A percentile compares a stretch with the other conserved stretches of the same genome.
These are phyloP conservation scores for Quercus rubra DNA, from an alignment of 306 rosid species.

Conservation along the genomic window DNA sequence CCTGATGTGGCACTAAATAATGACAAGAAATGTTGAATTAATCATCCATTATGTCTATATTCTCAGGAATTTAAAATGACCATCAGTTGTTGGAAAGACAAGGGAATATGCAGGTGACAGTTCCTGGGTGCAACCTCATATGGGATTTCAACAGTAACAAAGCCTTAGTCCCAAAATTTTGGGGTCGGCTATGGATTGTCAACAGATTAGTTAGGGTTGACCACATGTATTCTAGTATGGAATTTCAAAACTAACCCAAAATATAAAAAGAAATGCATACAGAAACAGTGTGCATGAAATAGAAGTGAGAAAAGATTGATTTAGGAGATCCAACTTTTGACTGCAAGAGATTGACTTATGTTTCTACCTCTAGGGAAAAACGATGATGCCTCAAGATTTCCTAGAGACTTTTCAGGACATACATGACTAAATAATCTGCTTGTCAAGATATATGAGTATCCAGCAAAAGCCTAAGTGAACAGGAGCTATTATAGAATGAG, in stretches of 20 bases:
- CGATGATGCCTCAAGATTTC: not conserved
- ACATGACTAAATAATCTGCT: not conserved
- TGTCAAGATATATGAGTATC: not conserved
- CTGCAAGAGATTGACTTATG: not conserved
- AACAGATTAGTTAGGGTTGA: no score
- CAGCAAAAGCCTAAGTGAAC: not conserved
- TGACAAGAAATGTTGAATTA: slow-evolving; percentile 13
- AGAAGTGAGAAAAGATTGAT: not conserved
- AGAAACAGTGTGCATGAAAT: not conserved
- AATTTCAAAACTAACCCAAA: not conserved
- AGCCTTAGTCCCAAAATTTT: no score
- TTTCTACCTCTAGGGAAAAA: not conserved
- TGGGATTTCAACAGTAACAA: no score
- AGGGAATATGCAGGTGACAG: not conserved
- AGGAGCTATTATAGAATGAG: not conserved
- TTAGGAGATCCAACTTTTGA: not conserved
- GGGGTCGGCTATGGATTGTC: no score
- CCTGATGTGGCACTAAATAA: slow-evolving; percentile 89
- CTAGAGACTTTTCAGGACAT: not conserved
- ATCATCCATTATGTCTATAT: not conserved
- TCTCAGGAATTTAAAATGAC: not conserved
- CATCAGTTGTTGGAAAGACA: not conserved
- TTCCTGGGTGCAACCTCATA: not conserved
- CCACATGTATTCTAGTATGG: not conserved
- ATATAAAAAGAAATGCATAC: not conserved